phyloP scores from a whole-genome alignment of 2,329 filamentous ascomycete genomes.

The Diaporthe amygdali region DNA sequence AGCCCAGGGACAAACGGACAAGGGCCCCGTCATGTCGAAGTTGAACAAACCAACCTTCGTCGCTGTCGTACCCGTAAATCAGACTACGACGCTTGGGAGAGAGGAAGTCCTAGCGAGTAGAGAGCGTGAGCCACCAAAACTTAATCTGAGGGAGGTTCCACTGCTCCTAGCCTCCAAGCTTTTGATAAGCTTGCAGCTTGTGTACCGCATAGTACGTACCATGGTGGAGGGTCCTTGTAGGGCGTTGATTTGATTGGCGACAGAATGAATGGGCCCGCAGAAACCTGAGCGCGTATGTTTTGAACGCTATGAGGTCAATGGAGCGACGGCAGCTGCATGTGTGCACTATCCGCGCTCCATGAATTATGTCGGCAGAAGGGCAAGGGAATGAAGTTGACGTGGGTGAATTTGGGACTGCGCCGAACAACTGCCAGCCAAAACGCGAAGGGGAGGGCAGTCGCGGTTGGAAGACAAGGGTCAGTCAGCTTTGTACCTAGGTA shows the following conservation, averaged over 20 bases:
- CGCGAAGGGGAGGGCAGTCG: neutral
- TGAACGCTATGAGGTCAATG: conserved; percentile 17
- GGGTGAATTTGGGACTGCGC: conserved; percentile 2
- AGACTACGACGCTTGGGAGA: conserved; percentile 25
- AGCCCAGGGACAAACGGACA: neutral
- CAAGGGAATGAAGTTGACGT: conserved; percentile 1
- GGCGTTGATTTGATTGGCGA: conserved; percentile 24
- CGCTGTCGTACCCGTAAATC: conserved; percentile 25
- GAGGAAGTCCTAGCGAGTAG: conserved; percentile 17
- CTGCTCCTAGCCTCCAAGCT: conserved; percentile 4
- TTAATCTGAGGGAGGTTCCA: conserved; percentile 7
- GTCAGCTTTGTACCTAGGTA: conserved; percentile 4
- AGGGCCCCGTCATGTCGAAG: neutral
- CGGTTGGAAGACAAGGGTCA: neutral
- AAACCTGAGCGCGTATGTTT: conserved; percentile 9
- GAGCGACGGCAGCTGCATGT: neutral
- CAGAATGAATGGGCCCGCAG: conserved; percentile 17
- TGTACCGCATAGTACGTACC: conserved; percentile 20
- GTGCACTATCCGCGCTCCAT: neutral
- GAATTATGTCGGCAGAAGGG: neutral
- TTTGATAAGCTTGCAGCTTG: conserved; percentile 21
- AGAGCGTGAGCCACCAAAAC: conserved; percentile 12
- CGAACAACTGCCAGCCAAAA: neutral
- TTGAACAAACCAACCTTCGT: conserved; percentile 23
- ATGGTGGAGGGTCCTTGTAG: conserved; percentile 20